Evolutionary conservation across 163 green algal genomes (phyloP), one percentile per base, ranked within the genome.

Genomic region (Chlorella variabilis): DNA sequence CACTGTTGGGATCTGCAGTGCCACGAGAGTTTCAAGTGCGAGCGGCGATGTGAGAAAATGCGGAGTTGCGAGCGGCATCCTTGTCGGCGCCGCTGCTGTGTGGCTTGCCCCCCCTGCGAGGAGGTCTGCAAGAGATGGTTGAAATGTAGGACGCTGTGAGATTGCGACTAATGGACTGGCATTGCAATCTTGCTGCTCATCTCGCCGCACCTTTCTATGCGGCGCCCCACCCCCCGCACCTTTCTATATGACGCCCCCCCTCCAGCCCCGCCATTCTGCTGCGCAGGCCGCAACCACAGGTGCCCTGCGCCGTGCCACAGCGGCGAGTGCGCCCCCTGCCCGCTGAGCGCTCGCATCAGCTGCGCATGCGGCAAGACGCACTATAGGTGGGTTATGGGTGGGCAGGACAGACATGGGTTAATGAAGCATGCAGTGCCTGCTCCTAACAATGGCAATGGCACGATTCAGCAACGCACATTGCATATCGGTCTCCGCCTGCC

Each of bases 51-150:
- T 87, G 85, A 74, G 51, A 82, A 84, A 13, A 83, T 91, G 84
- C 89, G 92, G 38, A 71, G 69, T 5, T 98, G 94, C 85, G 92
- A 88, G 11, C 88, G 92, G 3, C 94, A 98, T 76, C 78, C 83
- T 6, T 98, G 94, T 88, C 94, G 93, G 83, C 87, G 91, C 0
- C 91, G 92, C 77, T 98, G 93, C 90, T 97, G 93, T 81, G 88
- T 69, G 11, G 81, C 83, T 80, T 97, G 93, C 85, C 94, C 93
- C 5, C 92, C 93, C 34, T 98, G 94, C 83, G 87, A 97, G 48
- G 91, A 97, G 84, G 82, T 90, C 17, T 86, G 80, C 58, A 62
- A 69, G 23, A 45, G 48, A 25, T 86, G 77, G 49, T 61, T 84
- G 7, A 69, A 78, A 49, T 84, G 42, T 34, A 20, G 23, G 36